phyloP scores from a whole-genome alignment of 2,329 filamentous ascomycete genomes.

The Periconia macrospinosa region DNA sequence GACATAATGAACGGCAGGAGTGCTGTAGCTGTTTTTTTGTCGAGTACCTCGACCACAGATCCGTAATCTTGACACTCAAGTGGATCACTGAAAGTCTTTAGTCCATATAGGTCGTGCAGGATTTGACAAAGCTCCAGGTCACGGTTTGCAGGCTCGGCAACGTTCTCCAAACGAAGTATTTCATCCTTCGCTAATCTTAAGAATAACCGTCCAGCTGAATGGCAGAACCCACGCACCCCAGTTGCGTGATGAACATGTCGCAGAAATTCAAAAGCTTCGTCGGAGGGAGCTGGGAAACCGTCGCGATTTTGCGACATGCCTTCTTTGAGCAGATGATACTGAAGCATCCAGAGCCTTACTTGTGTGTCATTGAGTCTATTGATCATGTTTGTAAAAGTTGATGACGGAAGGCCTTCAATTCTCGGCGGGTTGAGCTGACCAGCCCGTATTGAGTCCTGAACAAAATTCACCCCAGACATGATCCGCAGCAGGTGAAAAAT shows the following conservation, averaged over 20 bases:
- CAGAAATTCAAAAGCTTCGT: constrained; percentile 77
- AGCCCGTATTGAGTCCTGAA: constrained; percentile 82
- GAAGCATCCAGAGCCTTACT: constrained; percentile 82
- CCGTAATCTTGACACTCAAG: constrained; percentile 63
- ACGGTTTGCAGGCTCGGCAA: constrained; percentile 66
- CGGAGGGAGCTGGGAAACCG: constrained; percentile 66
- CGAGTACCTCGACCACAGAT: constrained; percentile 73
- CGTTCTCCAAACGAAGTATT: constrained; percentile 71
- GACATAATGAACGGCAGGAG: constrained; percentile 82
- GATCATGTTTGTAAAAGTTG: constrained; percentile 52
- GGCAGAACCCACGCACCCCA: constrained; percentile 83
- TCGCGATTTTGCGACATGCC: constrained; percentile 68
- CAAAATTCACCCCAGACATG: constrained; percentile 76
- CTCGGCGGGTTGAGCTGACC: constrained; percentile 68
- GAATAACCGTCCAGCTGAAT: constrained; percentile 81
- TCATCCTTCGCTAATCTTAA: constrained; percentile 88
- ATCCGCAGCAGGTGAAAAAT: constrained; percentile 72
- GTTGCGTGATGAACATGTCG: constrained; percentile 81
- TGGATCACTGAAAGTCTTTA: constrained; percentile 40
- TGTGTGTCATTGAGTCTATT: constrained; percentile 84
- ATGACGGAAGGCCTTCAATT: constrained; percentile 53
- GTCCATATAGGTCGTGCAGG: constrained; percentile 45
- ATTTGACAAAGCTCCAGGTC: constrained; percentile 81
- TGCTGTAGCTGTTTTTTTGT: constrained; percentile 76
- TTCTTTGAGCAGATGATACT: constrained; percentile 79